Evolutionary conservation across 441 rosid species (phyloP), one percentile per base, ranked within the genome.

Genomic region (Melastoma candidum): DNA sequence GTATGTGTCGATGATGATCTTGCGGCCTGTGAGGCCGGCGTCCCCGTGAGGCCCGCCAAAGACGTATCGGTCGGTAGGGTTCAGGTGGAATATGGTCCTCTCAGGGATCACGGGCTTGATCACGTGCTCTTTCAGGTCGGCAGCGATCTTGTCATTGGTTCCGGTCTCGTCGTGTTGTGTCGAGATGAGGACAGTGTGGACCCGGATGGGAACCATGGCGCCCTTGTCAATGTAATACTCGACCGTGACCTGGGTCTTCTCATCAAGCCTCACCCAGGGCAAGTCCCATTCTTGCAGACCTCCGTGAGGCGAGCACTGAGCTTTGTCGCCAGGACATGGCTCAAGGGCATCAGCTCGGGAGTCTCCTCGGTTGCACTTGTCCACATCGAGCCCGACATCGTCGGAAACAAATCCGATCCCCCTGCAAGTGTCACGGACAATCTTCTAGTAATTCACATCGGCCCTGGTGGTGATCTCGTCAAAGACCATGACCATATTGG

Each of bases 11-110:
- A 79, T 79, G 54, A 78, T 82, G 74, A 82, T 82, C 81, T 82
- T 78, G 11, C 83, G 77, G 46, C 88, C 84, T 0, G 88, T 82
- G 3, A 82, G 69, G 51, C 88, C 88, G 0, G 88, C 88, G 53
- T 82, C 84, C 14, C 84, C 88, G n/a, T 77, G 88, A 12, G 88
- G 88, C 0, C 84, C 84, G 26, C 84, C 88, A n/a, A 82, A 76
- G 24, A 82, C 88, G 6, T 76, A 79, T 7, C 84, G 71, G 8
- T 84, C 88, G 12, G 84, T 78, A 11, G 88, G 84, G 77, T 82
- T 82, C 0, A 77, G 72, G 61, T 82, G 88, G 58, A 82, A 82
- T 59, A 82, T 82, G 44, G 88, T 82, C 63, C 78, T 81, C 66
- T 72, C 82, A 0, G 87, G 84, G 44, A 81, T 70, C 51, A 76